phyloP scores from a whole-genome alignment of 345 rosid species.

The Dipteronia dyeriana region DNA sequence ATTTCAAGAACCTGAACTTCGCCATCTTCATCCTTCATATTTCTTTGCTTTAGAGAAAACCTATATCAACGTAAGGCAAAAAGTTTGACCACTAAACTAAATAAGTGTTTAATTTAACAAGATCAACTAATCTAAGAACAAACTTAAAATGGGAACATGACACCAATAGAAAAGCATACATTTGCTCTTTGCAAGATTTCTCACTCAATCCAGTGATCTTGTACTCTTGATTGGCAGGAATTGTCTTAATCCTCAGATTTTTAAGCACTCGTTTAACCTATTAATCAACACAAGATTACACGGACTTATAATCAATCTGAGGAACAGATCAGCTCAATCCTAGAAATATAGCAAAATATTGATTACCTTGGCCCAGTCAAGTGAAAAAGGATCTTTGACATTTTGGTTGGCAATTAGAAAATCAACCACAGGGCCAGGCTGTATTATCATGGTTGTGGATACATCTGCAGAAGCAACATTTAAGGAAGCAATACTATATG shows the following conservation, averaged over 20 bases:
- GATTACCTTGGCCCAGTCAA: constrained; percentile 84
- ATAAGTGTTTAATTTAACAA: background rate
- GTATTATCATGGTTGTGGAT: constrained; percentile 86
- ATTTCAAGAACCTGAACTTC: constrained; percentile 50
- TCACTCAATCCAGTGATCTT: constrained; percentile 88
- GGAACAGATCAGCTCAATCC: background rate
- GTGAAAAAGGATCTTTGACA: constrained; percentile 53
- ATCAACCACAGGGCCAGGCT: constrained; percentile 81
- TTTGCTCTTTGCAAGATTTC: constrained; percentile 49
- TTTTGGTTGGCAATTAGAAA: constrained; percentile 67
- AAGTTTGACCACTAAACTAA: background rate
- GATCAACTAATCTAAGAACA: background rate
- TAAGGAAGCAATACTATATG: background rate
- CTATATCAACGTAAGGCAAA: constrained; percentile 36
- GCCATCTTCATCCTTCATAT: constrained; percentile 39
- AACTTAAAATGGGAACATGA: background rate
- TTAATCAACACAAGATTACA: constrained; percentile 15
- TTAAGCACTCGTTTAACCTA: constrained; percentile 77
- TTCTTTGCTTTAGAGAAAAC: constrained; percentile 54
- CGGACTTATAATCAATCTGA: constrained; percentile 2
- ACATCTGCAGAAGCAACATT: constrained; percentile 53
- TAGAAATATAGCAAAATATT: background rate
- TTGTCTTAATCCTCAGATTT: constrained; percentile 68
- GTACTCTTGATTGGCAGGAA: constrained; percentile 78
- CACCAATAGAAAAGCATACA: constrained; percentile 30